Evolutionary conservation across 139 green algal genomes (phyloP), one percentile per base, ranked within the genome.

Genomic region (Chlamydomonas sp.): DNA sequence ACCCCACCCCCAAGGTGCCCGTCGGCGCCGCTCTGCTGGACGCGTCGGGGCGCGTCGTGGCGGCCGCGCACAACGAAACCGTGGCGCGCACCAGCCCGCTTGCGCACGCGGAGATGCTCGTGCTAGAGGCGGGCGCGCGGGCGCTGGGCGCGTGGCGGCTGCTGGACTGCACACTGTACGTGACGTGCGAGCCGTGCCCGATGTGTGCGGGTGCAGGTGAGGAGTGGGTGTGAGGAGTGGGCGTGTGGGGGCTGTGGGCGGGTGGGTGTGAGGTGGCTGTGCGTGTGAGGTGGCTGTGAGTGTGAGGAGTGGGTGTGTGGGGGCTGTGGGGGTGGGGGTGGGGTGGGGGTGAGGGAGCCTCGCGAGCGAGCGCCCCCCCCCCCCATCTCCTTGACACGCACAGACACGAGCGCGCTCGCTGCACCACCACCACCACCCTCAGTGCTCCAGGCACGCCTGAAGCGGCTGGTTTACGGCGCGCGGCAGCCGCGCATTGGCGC

Each of bases 151-250:
- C 65, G 3, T 96, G 90, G 88, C 74, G 88, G 2, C 73, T 96
- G 36, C 72, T 80, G 35, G 83, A 80, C 4, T 61, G 81, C n/a
- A 96, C 89, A 0, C 54, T 98, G 22, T 98, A 96, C 67, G 84
- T 93, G 3, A 98, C 90, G 0, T 62, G 96, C 38, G 93, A 98
- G 84, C 93, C 93, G 0, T 98, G 93, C 60, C 78, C 89, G 24
- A 98, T 98, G 93, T 98, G 93, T 64, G 93, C 90, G 13, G 93
- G 93, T 0, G 93, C 39, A 50, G 39, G 39, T 50, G 13, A n/a
- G n/a, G n/a, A n/a, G n/a, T n/a, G n/a, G n/a, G n/a, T n/a, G n/a
- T n/a, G n/a, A n/a, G n/a, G n/a, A n/a, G n/a, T n/a, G n/a, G n/a
- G n/a, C n/a, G n/a, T n/a, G n/a, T n/a, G n/a, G n/a, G n/a, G n/a